These are phyloP conservation scores for Pistacia integerrima DNA, from an alignment of 345 rosid genomes.

Conservation along the genomic window DNA sequence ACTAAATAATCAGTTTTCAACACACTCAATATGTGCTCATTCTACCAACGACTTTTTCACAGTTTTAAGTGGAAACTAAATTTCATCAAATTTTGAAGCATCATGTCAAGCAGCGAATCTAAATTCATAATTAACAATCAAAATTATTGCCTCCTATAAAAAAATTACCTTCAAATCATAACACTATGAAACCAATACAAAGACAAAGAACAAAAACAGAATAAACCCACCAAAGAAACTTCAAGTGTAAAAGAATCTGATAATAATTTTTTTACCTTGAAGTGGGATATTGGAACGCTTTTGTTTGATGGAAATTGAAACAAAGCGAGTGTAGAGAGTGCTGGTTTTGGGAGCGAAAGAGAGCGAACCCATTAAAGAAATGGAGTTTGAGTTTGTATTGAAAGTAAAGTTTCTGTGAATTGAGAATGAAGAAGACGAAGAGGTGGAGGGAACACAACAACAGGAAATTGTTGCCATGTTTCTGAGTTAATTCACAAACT, in stretches of 20 bases:
- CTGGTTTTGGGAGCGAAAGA: conserved; percentile 43
- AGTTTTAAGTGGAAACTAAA: too few species aligned
- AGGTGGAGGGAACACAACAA: conserved; percentile 26
- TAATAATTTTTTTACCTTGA: conserved; percentile 46
- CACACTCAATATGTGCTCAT: background rate
- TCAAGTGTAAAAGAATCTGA: background rate
- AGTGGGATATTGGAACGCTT: conserved; percentile 38
- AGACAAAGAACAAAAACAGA: background rate
- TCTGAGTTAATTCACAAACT: background rate
- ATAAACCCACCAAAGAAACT: conserved; percentile 13
- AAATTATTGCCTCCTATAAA: background rate
- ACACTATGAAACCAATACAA: background rate
- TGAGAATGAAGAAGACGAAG: conserved; percentile 37
- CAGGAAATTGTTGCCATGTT: conserved; percentile 46
- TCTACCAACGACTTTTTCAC: background rate
- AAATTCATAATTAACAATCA: background rate
- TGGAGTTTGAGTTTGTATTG: conserved; percentile 21
- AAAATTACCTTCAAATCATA: background rate
- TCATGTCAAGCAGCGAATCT: background rate
- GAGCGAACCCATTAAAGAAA: conserved; percentile 27
- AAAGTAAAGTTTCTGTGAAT: conserved; percentile 26
- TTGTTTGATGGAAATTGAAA: conserved; percentile 39
- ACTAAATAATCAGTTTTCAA: conserved; percentile 3
- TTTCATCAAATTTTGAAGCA: background rate
- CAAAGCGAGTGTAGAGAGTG: conserved; percentile 28